A percentile compares a stretch with the other conserved stretches of the same genome.
These are phyloP conservation scores for Aspergillus jensenii DNA, from an alignment of 2,329 filamentous ascomycete genomes.

Conservation along the genomic window DNA sequence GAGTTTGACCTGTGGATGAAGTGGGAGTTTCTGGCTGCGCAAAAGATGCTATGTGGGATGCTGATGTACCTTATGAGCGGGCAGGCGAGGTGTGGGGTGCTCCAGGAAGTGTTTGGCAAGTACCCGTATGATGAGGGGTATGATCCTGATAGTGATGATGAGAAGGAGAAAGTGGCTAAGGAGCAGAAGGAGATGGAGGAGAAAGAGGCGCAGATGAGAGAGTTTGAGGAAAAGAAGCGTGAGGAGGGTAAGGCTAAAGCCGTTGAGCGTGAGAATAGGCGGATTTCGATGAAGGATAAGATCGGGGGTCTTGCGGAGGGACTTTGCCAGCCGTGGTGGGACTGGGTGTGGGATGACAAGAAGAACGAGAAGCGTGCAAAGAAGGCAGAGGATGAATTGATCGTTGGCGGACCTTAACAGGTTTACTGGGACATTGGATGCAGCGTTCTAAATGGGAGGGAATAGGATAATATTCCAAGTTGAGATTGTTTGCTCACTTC, in stretches of 20 bases:
- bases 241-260: slow-evolving; percentile 12
- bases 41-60: slow-evolving; percentile 22
- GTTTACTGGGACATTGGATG: background rate
- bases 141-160: slow-evolving; percentile 7
- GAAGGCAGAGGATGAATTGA: slow-evolving; percentile 7
- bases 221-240: slow-evolving; percentile 5
- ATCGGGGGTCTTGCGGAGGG: slow-evolving; percentile 15
- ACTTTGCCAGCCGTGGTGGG: slow-evolving; percentile 21
- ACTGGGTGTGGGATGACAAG: slow-evolving; percentile 24
- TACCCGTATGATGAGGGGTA: slow-evolving; percentile 17
- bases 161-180: background rate
- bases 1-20: slow-evolving; percentile 30
- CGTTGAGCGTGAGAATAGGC: slow-evolving; percentile 15
- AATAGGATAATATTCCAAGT: background rate
- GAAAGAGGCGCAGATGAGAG: slow-evolving; percentile 14
- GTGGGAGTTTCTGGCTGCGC: slow-evolving; percentile 20
- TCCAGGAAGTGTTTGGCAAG: slow-evolving; percentile 23
- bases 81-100: slow-evolving; percentile 21
- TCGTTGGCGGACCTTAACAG: slow-evolving; percentile 2
- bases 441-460: background rate
- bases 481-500: background rate
- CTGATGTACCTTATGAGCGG: slow-evolving; percentile 30
- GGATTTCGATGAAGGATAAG: slow-evolving; percentile 7
- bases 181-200: slow-evolving; percentile 12
- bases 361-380: background rate